phyloP scores from a whole-genome alignment of 2,329 filamentous ascomycete species.

The Penicillium sp. region DNA sequence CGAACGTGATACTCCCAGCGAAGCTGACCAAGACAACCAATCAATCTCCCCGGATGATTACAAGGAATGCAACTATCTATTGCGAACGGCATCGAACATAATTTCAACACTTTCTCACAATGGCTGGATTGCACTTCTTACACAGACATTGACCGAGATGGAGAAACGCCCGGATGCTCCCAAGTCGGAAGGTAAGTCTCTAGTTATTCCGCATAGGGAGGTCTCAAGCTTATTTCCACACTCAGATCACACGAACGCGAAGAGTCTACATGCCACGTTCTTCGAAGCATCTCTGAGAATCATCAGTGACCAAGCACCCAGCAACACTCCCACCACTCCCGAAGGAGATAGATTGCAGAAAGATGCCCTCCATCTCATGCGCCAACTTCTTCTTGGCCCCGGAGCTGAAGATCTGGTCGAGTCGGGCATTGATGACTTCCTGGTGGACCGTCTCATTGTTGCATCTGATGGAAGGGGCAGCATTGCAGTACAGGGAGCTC shows the following conservation, averaged over 20 bases:
- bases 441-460: constrained; percentile 70
- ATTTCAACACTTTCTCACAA: constrained; percentile 69
- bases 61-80: constrained; percentile 76
- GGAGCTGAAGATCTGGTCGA: constrained; percentile 44
- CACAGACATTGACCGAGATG: constrained; percentile 59
- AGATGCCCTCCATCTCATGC: constrained; percentile 70
- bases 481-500: constrained; percentile 72
- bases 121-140: constrained; percentile 72
- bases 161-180: constrained; percentile 51
- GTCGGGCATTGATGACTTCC: constrained; percentile 67
- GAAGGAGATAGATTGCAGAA: constrained; percentile 71
- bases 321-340: constrained; percentile 42
- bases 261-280: constrained; percentile 39
- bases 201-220: neutral
- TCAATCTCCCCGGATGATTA: constrained; percentile 65
- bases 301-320: constrained; percentile 26
- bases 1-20: constrained; percentile 25
- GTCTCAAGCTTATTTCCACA: constrained; percentile 5
- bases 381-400: constrained; percentile 45
- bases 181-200: constrained; percentile 54
- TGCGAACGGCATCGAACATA: constrained; percentile 75
- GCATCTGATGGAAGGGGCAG: constrained; percentile 64
- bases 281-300: constrained; percentile 38
- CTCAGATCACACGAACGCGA: constrained; percentile 31
- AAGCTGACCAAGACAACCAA: constrained; percentile 45